Evolutionary conservation across 768 basidiomycete species (phyloP).

Genomic region (Tylopilus vinaceipallidus): DNA sequence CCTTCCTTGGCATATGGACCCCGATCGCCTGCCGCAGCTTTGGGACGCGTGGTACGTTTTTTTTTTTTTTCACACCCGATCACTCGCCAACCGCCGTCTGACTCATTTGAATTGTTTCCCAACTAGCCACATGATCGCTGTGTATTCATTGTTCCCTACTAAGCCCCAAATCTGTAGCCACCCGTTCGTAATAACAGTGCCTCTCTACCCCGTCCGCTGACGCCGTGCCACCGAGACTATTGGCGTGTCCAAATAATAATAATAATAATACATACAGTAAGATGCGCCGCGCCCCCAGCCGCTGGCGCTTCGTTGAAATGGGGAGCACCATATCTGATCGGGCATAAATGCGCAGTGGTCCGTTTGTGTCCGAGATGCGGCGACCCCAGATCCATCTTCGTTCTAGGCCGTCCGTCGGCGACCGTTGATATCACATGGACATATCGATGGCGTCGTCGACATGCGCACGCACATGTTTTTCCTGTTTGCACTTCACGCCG

Average conservation of each 20-base stretch:
- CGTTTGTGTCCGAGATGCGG: slow-evolving; percentile 9
- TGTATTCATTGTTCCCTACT: slow-evolving; percentile 13
- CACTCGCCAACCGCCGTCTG: slow-evolving; percentile 8
- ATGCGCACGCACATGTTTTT: background rate
- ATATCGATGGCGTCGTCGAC: background rate
- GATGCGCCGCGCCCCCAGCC: slow-evolving; percentile 19
- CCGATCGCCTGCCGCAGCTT: slow-evolving; percentile 22
- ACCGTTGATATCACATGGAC: slow-evolving; percentile 25
- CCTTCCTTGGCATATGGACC: slow-evolving; percentile 16
- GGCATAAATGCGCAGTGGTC: background rate
- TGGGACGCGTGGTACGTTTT: too few species aligned
- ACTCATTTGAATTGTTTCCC: slow-evolving; percentile 11
- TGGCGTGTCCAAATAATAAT: too few species aligned
- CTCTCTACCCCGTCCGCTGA: background rate
- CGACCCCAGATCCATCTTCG: background rate
- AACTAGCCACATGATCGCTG: slow-evolving; percentile 23
- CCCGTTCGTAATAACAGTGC: slow-evolving; percentile 15
- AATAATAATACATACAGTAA: too few species aligned
- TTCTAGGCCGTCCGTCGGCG: background rate
- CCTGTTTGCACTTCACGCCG: background rate
- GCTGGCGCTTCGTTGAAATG: slow-evolving; percentile 5
- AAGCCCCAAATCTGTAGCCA: slow-evolving; percentile 19
- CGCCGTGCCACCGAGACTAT: slow-evolving; percentile 22
- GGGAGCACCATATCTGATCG: slow-evolving; percentile 14
- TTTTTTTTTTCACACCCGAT: slow-evolving; percentile 22